Evolutionary conservation across 345 rosid genomes (phyloP).

Genomic region (Corymbia maculata): DNA sequence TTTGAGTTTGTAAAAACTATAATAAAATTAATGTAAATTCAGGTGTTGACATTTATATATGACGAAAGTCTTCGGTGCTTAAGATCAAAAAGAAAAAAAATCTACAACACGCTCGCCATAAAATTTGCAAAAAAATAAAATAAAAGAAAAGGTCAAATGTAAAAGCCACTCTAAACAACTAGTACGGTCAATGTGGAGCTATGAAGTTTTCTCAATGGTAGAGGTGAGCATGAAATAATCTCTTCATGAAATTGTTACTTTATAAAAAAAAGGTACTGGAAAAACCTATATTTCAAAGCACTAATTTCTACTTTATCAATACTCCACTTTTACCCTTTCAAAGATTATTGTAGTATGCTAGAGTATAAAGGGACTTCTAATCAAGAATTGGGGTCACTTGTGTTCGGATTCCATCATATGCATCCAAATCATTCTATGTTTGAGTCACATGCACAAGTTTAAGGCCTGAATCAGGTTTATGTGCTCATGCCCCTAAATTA

Average conservation of each 20-base stretch:
- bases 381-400: neutral
- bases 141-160: neutral
- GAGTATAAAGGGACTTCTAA: neutral
- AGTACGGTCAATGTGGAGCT: neutral
- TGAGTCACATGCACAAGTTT: neutral
- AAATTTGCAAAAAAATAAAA: neutral
- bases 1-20: neutral
- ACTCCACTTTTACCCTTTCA: no score
- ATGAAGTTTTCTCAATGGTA: neutral
- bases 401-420: neutral
- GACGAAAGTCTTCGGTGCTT: neutral
- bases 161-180: neutral
- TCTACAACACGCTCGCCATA: neutral
- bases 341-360: accelerated
- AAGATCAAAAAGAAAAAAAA: no score
- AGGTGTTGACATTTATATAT: neutral
- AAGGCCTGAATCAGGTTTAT: accelerated
- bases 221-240: neutral
- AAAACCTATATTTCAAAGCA: no score
- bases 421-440: no score
- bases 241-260: neutral
- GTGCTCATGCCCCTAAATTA: neutral
- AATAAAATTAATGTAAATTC: neutral
- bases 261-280: no score
- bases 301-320: accelerated